Conservation (phyloP, 352 stramenopile species). For the Halophytophthora polymorphica region DNA sequence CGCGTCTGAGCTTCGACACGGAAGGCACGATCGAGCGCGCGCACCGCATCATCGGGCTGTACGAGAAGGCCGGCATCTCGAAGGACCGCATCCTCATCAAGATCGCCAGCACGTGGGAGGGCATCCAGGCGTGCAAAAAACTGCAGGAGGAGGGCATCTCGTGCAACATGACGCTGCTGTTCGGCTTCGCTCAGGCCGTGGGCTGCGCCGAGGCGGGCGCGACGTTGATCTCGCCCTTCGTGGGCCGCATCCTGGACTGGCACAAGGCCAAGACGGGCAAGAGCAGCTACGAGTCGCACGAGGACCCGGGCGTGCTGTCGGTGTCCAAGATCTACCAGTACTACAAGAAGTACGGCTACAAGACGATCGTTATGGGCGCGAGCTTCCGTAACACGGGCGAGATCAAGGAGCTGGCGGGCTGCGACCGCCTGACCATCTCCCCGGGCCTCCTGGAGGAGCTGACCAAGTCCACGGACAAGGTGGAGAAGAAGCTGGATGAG, state of each 20-base stretch:
- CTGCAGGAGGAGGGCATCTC: slow-evolving; percentile 97
- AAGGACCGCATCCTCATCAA: slow-evolving; percentile 98
- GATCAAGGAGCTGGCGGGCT: slow-evolving; percentile 96
- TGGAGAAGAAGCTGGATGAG: slow-evolving; percentile 85
- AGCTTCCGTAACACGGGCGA: slow-evolving; percentile 96
- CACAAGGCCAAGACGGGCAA: slow-evolving; percentile 94
- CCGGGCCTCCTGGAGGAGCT: slow-evolving; percentile 93
- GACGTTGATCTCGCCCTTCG: slow-evolving; percentile 96
- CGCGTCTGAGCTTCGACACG: slow-evolving; percentile 96
- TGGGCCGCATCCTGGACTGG: slow-evolving; percentile 97
- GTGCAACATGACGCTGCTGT: slow-evolving; percentile 99
- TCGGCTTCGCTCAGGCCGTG: slow-evolving; percentile 96
- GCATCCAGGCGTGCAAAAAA: slow-evolving; percentile 95
- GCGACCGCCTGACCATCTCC: slow-evolving; percentile 98
- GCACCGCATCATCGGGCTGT: slow-evolving; percentile 96
- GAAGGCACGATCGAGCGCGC: slow-evolving; percentile 90
- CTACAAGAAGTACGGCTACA: slow-evolving; percentile 98
- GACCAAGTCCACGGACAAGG: slow-evolving; percentile 58
- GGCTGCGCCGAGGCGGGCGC: slow-evolving; percentile 93
- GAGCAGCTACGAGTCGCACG: slow-evolving; percentile 88
- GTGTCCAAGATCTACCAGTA: slow-evolving; percentile 98
- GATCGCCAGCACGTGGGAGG: slow-evolving; percentile 97
- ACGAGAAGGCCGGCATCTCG: slow-evolving; percentile 93
- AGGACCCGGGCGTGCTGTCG: slow-evolving; percentile 96
- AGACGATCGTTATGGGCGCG: slow-evolving; percentile 95